Conservation (phyloP, 2,329 filamentous ascomycete genomes). For the Ophiostoma triangulosporum region DNA sequence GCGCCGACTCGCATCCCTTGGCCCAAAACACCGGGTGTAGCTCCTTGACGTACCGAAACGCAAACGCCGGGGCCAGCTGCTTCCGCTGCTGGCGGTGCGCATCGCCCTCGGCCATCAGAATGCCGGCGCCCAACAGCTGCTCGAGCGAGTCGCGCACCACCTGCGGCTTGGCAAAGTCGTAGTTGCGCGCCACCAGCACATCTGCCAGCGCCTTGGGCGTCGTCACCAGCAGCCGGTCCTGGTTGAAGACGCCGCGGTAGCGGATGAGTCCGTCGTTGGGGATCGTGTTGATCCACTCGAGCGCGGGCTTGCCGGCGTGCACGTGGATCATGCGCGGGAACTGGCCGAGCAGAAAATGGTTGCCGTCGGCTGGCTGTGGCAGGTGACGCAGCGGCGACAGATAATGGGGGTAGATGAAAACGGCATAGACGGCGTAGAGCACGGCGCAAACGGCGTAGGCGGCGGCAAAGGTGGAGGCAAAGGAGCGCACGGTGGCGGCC, state of each 20-base stretch:
- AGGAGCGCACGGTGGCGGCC: conserved; percentile 16
- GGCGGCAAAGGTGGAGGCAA: conserved; percentile 21
- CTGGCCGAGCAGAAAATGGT: conserved; percentile 36
- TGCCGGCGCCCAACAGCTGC: conserved; percentile 53
- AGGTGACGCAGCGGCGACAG: conserved; percentile 37
- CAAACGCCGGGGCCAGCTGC: conserved; percentile 68
- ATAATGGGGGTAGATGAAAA: conserved; percentile 34
- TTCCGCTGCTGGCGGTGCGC: conserved; percentile 75
- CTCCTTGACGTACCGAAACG: conserved; percentile 74
- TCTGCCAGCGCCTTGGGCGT: conserved; percentile 55
- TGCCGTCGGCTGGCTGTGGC: conserved; percentile 27
- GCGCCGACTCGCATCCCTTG: conserved; percentile 56
- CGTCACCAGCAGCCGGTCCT: conserved; percentile 47
- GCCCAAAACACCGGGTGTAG: conserved; percentile 75
- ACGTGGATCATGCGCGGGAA: conserved; percentile 25
- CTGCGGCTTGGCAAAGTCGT: conserved; percentile 54
- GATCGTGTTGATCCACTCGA: conserved; percentile 35
- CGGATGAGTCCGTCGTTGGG: conserved; percentile 57
- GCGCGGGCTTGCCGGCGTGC: conserved; percentile 30
- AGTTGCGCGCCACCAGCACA: conserved; percentile 53
- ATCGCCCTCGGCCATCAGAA: conserved; percentile 78
- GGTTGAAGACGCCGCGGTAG: conserved; percentile 49
- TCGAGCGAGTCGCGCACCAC: conserved; percentile 41
- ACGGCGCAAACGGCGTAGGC: conserved; percentile 24
- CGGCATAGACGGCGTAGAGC: conserved; percentile 26